phyloP scores from a whole-genome alignment of 352 stramenopile species.

The Blastocystis sp. region DNA sequence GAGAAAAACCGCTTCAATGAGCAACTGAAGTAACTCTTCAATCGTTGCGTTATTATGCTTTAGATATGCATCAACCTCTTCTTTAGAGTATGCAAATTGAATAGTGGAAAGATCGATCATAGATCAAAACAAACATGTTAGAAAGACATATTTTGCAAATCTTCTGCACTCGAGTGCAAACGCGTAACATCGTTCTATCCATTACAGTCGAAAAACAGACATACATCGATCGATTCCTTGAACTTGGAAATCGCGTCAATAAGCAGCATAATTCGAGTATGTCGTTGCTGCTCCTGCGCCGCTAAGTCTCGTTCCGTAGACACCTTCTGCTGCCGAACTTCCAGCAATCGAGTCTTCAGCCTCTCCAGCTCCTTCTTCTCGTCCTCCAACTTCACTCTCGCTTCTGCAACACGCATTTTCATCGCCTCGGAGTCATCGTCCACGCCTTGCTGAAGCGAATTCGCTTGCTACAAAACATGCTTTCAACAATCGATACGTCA shows the following conservation, averaged over 20 bases:
- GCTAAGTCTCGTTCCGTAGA: not conserved
- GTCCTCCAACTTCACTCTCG: not conserved
- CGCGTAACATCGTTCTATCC: not conserved
- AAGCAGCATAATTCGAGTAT: not conserved
- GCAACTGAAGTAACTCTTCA: conserved; percentile 18
- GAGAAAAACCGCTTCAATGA: not conserved
- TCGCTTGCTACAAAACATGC: not conserved
- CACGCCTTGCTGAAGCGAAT: not conserved
- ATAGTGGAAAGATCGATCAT: conserved; percentile 39
- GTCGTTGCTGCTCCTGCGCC: not conserved
- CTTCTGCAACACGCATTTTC: not conserved
- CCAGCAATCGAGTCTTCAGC: not conserved
- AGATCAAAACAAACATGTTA: not conserved
- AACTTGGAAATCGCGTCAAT: conserved; percentile 17
- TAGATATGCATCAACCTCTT: conserved; percentile 13
- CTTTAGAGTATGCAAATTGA: conserved; percentile 9
- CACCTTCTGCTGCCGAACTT: not conserved
- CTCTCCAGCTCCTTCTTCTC: not conserved
- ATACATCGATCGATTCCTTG: conserved; percentile 48
- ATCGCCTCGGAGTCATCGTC: not conserved
- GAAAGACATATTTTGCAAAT: not conserved
- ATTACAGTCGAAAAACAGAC: not conserved
- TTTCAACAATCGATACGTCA: not conserved
- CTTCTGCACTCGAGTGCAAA: not conserved
- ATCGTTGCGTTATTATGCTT: not conserved